Percentiles rank a stretch among this genome's conserved stretches.
phyloP scores from a whole-genome alignment of 2,329 filamentous ascomycete genomes.

The Xylaria hypoxylon region DNA sequence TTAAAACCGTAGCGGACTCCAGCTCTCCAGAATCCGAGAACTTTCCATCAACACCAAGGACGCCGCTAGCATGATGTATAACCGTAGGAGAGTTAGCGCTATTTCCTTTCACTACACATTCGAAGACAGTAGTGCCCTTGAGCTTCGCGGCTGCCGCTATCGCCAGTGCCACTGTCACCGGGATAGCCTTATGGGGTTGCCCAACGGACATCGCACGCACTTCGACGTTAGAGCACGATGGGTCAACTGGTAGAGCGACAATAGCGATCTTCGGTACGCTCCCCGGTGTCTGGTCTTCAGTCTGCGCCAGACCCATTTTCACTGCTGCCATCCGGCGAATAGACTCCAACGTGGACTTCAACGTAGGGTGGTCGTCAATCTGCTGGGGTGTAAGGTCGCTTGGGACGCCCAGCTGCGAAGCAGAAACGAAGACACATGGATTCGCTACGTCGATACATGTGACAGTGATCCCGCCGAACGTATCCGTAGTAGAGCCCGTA shows the following conservation, averaged over 20 bases:
- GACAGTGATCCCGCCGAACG: not conserved
- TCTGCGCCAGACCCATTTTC: slow-evolving; percentile 56
- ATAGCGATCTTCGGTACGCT: slow-evolving; percentile 61
- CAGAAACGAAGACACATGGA: slow-evolving; percentile 56
- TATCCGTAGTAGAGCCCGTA: slow-evolving; percentile 4
- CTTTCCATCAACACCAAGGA: not conserved
- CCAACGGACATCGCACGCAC: slow-evolving; percentile 61
- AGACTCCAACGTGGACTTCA: slow-evolving; percentile 52
- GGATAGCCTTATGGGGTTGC: slow-evolving; percentile 58
- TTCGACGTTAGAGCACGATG: slow-evolving; percentile 46
- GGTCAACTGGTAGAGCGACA: slow-evolving; percentile 51
- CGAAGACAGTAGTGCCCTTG: slow-evolving; percentile 18
- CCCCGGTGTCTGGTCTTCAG: slow-evolving; percentile 39
- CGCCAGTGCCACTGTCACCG: slow-evolving; percentile 56
- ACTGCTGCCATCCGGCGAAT: slow-evolving; percentile 54
- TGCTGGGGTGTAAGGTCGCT: slow-evolving; percentile 41
- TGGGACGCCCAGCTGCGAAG: slow-evolving; percentile 49
- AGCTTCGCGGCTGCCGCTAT: slow-evolving; percentile 56
- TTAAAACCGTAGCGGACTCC: slow-evolving; percentile 2
- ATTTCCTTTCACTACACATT: not conserved
- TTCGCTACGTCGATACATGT: slow-evolving; percentile 55
- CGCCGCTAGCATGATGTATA: slow-evolving; percentile 7
- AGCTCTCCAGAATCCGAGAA: not conserved
- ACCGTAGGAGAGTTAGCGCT: not conserved
- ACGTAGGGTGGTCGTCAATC: slow-evolving; percentile 49